A percentile compares a stretch with the other conserved stretches of the same genome.
phyloP scores from a whole-genome alignment of 2,329 filamentous ascomycete genomes.

The Trichoderma pleuroti region DNA sequence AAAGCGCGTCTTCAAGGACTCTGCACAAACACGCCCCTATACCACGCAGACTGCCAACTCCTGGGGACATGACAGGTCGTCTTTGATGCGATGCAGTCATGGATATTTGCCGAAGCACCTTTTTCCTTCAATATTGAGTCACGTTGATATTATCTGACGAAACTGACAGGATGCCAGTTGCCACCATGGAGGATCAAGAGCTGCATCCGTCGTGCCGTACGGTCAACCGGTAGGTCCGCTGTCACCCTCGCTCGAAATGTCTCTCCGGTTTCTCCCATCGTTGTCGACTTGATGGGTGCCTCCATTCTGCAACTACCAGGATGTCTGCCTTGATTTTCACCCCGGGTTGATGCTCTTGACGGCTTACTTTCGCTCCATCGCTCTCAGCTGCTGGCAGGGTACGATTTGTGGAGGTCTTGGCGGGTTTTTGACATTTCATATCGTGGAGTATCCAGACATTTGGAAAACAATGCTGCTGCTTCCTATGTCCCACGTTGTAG shows the following conservation, averaged over 20 bases:
- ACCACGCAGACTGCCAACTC: constrained; percentile 2
- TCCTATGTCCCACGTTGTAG: not conserved
- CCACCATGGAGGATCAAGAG: not conserved
- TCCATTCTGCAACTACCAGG: not conserved
- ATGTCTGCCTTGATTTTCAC: not conserved
- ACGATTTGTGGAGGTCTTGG: not conserved
- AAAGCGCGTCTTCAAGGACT: not conserved
- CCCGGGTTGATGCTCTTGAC: not conserved
- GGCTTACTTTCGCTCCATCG: not conserved
- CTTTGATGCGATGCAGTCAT: not conserved
- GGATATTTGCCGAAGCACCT: not conserved
- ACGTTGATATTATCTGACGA: not conserved
- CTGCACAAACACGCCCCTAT: not conserved
- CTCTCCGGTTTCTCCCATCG: no score
- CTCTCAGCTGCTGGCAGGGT: not conserved
- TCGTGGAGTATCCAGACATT: not conserved
- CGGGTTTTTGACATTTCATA: not conserved
- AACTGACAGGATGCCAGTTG: not conserved
- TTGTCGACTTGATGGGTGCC: no score
- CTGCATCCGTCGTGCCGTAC: not conserved
- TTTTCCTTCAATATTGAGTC: not conserved
- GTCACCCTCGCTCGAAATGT: not conserved
- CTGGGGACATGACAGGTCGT: constrained; percentile 7
- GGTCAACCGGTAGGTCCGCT: not conserved
- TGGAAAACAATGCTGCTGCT: not conserved